phyloP scores from a whole-genome alignment of 2,329 filamentous ascomycete genomes.

The Fusarium sp. region DNA sequence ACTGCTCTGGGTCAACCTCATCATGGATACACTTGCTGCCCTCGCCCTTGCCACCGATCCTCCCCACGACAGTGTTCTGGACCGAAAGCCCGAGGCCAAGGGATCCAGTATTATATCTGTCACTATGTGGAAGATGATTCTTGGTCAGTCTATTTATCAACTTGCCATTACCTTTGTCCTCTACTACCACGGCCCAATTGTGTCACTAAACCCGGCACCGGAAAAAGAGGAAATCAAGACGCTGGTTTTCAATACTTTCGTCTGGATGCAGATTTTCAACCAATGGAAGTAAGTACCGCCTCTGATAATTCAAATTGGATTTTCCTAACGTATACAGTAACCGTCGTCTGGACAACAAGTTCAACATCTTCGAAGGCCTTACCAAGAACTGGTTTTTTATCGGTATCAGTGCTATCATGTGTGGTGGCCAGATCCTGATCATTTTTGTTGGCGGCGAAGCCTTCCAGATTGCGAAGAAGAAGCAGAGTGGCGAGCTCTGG shows the following conservation, averaged over 20 bases:
- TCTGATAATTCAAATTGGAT: background rate
- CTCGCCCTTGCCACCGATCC: constrained; percentile 89
- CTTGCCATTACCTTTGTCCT: constrained; percentile 81
- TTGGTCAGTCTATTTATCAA: constrained; percentile 91
- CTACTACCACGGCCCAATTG: constrained; percentile 63
- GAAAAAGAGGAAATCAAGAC: constrained; percentile 67
- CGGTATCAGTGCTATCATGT: constrained; percentile 84
- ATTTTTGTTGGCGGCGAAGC: constrained; percentile 84
- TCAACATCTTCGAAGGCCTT: constrained; percentile 95
- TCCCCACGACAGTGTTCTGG: constrained; percentile 80
- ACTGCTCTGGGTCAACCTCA: constrained; percentile 94
- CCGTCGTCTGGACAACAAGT: constrained; percentile 89
- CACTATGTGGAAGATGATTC: constrained; percentile 99
- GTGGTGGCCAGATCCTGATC: constrained; percentile 88
- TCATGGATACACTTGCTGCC: constrained; percentile 96
- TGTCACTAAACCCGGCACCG: background rate
- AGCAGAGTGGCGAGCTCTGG: constrained; percentile 80
- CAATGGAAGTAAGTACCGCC: constrained; percentile 80
- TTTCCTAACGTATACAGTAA: constrained; percentile 62
- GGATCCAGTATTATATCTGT: constrained; percentile 74
- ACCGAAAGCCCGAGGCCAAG: constrained; percentile 74
- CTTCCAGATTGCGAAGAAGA: constrained; percentile 72
- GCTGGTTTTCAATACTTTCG: constrained; percentile 96
- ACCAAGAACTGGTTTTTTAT: constrained; percentile 89
- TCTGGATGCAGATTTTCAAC: constrained; percentile 99